A percentile compares a stretch with the other conserved stretches of the same genome.
These are phyloP conservation scores for Coniochaeta ligniaria DNA, from an alignment of 2,329 filamentous ascomycete species.

Conservation along the genomic window DNA sequence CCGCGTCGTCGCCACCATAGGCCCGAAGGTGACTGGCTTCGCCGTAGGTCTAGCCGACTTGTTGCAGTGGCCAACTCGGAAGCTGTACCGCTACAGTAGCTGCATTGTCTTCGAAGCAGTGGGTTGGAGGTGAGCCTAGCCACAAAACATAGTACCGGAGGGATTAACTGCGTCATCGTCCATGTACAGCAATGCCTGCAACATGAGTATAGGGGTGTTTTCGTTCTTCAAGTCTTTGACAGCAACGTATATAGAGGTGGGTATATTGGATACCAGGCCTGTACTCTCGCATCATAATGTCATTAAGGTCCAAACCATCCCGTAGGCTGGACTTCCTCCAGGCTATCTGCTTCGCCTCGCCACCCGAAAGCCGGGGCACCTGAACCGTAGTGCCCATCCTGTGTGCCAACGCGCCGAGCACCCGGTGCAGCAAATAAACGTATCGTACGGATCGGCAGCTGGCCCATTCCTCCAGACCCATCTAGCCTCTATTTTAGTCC, in stretches of 20 bases:
- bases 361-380: background rate
- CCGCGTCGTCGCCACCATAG: too few relatives aligned
- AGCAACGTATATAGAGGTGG: background rate
- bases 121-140: too few relatives aligned
- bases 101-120: too few relatives aligned
- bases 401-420: background rate
- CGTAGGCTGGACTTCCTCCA: background rate
- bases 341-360: background rate
- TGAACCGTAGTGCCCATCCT: background rate
- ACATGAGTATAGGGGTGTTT: too few relatives aligned
- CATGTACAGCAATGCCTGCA: too few relatives aligned
- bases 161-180: too few relatives aligned
- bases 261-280: background rate
- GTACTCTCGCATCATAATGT: background rate
- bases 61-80: too few relatives aligned
- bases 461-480: background rate
- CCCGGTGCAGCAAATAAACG: background rate
- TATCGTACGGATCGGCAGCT: background rate
- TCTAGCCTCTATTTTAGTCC: conserved; percentile 58
- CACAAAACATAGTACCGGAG: too few relatives aligned
- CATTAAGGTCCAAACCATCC: background rate
- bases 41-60: too few relatives aligned
- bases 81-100: too few relatives aligned
- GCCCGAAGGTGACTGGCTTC: too few relatives aligned
- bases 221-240: background rate